Conservation (phyloP, 768 basidiomycete species). For the Pleurotus giganteus region DNA sequence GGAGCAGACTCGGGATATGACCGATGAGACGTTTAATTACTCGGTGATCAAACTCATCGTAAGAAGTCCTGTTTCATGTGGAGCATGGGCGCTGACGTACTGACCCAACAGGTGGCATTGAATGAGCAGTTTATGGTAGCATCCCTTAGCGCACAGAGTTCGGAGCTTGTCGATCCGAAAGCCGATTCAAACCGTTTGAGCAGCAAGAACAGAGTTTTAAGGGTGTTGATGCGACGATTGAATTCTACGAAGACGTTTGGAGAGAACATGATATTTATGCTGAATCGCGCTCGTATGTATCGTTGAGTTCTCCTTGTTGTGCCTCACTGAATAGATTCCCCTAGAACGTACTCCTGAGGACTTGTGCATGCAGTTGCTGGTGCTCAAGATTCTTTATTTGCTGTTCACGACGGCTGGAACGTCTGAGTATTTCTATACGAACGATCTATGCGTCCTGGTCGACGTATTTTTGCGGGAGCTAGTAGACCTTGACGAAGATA, state of each 20-base stretch:
- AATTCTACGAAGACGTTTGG: slow-evolving; percentile 94
- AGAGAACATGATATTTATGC: slow-evolving; percentile 98
- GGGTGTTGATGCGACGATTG: slow-evolving; percentile 79
- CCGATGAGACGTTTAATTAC: slow-evolving; percentile 94
- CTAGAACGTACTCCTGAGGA: slow-evolving; percentile 86
- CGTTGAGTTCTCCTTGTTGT: not conserved
- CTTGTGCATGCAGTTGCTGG: slow-evolving; percentile 89
- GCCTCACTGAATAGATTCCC: not conserved
- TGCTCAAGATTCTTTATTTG: slow-evolving; percentile 92
- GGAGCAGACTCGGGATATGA: slow-evolving; percentile 84
- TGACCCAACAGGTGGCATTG: slow-evolving; percentile 64
- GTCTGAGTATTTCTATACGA: slow-evolving; percentile 96
- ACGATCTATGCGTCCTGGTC: slow-evolving; percentile 92
- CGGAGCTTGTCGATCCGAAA: slow-evolving; percentile 15
- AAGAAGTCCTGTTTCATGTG: slow-evolving; percentile 24
- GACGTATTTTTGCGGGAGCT: slow-evolving; percentile 98
- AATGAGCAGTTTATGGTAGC: slow-evolving; percentile 99
- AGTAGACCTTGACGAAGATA: slow-evolving; percentile 88
- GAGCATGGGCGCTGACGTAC: not conserved
- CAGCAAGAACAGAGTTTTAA: slow-evolving; percentile 72
- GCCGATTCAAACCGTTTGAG: slow-evolving; percentile 11
- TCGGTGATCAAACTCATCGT: slow-evolving; percentile 93
- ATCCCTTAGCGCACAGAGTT: slow-evolving; percentile 39
- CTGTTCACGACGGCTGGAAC: slow-evolving; percentile 93
- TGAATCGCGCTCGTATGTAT: slow-evolving; percentile 88